Base-by-base conservation (phyloP, 768 basidiomycete species). In the Floccularia luteovirens region DNA sequence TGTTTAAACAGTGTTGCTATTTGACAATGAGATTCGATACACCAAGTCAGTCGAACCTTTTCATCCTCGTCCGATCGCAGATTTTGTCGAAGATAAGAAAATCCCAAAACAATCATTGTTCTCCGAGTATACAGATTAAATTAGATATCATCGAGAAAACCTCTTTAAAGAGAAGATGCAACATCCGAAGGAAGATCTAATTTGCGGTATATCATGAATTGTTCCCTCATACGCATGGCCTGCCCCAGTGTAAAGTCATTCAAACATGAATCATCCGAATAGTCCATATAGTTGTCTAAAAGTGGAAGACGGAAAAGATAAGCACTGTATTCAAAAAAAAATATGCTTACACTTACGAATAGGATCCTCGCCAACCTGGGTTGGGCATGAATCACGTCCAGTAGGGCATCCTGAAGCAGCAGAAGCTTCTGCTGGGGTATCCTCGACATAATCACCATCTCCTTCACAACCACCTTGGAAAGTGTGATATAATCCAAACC, bases 401-500 rank as follows among this genome's bases (percentile, higher is more conserved):
- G 46, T 55, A n/a, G 62, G 63, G 49, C 72, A 73, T 17, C 66
- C 69, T 25, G 43, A 62, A 10, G 69, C 70, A 38, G 67, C 40
- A 16, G 57, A 61, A 1, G 65, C 53, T 54, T 74, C 74, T 12
- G 69, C 52, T 11, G 72, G 72, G 2, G 69, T 74, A 47, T 73
- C 70, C 10, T 47, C 48, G 42, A 75, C 70, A 17, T 38, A 44
- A 49, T 75, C 72, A 23, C 70, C 72, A 24, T 60, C 35, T 48
- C 43, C 45, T 10, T 42, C 36, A 58, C 66, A 73, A 16, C 69
- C 68, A 33, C 71, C 70, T 50, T 78, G 69, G 70, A 75, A 76
- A 17, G 75, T 74, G 59, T 77, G 74, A 57, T 66, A 75, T 17
- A 76, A 62, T 19, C 76, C 75, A 42, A 74, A 58, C 75, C 75